Percentiles rank a stretch among this genome's conserved stretches.
Conservation (phyloP, 2,329 filamentous ascomycete species). For the Aspergillus caelatus region DNA sequence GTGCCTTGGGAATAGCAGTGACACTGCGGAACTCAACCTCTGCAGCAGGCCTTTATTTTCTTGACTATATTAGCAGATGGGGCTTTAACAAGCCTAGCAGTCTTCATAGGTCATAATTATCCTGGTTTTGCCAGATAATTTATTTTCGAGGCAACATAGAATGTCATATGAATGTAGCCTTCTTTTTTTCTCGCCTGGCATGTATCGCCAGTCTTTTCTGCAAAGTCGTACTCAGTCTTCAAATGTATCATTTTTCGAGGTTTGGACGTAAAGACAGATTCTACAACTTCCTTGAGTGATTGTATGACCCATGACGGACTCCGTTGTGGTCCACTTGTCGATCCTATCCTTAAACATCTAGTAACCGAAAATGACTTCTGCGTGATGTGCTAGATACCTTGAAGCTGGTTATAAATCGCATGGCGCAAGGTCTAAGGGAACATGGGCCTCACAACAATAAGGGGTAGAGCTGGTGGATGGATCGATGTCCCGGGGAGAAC, state of each 20-base stretch:
- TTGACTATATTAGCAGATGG: not conserved
- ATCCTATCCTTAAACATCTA: not conserved
- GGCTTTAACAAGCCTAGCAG: not conserved
- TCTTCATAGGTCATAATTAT: not conserved
- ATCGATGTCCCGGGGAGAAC: too few relatives aligned
- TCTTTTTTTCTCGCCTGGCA: too few relatives aligned
- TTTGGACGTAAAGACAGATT: too few relatives aligned
- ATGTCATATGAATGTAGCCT: not conserved
- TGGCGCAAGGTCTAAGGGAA: not conserved
- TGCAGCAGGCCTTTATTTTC: not conserved
- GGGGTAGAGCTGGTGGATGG: not conserved
- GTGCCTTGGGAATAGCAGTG: too few relatives aligned
- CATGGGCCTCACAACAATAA: not conserved
- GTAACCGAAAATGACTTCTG: not conserved
- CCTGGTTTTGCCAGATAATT: not conserved
- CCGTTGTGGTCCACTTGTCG: not conserved
- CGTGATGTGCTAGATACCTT: not conserved
- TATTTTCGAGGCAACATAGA: not conserved
- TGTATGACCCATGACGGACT: not conserved
- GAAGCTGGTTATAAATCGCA: accelerated
- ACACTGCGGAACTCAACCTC: not conserved
- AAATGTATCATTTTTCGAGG: too few relatives aligned
- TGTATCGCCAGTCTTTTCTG: too few relatives aligned
- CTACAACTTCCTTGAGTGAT: not conserved
- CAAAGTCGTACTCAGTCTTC: too few relatives aligned